phyloP scores from a whole-genome alignment of 2,329 filamentous ascomycete genomes.

The Microdochium paspali region DNA sequence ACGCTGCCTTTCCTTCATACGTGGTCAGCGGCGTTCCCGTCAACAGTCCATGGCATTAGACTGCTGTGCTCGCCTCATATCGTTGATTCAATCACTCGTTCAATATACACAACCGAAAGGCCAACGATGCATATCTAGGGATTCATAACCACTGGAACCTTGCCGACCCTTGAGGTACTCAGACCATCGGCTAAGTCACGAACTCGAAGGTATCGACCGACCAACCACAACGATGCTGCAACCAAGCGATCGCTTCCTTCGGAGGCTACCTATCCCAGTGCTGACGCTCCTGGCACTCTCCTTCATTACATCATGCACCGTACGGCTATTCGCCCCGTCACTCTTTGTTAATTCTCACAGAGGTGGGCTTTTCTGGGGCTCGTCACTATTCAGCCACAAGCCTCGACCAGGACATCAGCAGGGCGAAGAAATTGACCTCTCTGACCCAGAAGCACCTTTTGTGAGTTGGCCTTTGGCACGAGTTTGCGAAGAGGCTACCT shows the following conservation, averaged over 20 bases:
- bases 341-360: background rate
- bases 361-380: background rate
- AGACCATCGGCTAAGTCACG: no score
- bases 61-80: no score
- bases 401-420: slow-evolving; percentile 3
- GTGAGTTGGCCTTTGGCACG: slow-evolving; percentile 33
- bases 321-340: background rate
- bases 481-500: slow-evolving; percentile 30
- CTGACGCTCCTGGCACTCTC: background rate
- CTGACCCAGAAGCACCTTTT: slow-evolving; percentile 28
- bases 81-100: no score
- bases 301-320: background rate
- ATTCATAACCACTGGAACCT: no score
- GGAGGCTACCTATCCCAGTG: background rate
- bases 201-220: no score
- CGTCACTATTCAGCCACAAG: slow-evolving; percentile 1
- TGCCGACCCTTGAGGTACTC: no score
- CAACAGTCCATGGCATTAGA: no score
- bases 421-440: slow-evolving; percentile 21
- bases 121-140: no score
- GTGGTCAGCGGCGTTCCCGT: no score
- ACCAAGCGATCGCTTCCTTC: background rate
- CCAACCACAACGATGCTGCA: background rate
- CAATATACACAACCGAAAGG: no score
- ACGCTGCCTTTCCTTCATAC: no score